Percentiles rank a stretch among this genome's conserved stretches.
phyloP scores from a whole-genome alignment of 768 basidiomycete genomes.

The Collybia mongolica region DNA sequence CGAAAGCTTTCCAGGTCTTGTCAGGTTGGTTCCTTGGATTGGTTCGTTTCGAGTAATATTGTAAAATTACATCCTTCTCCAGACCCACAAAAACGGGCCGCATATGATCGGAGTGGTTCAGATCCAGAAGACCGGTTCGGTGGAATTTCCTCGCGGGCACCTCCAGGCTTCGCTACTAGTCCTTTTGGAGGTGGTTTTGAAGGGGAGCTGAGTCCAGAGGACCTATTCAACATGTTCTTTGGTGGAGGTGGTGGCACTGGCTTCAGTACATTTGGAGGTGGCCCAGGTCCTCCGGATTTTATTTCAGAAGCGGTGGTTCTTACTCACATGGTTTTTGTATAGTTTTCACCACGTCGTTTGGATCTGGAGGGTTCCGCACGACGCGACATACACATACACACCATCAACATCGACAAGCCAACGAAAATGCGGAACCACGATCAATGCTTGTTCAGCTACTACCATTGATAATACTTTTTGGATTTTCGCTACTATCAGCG shows the following conservation, averaged over 20 bases:
- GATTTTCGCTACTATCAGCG: conserved; percentile 79
- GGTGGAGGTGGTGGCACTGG: conserved; percentile 66
- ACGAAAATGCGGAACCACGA: conserved; percentile 44
- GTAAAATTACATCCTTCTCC: conserved; percentile 3
- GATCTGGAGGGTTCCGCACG: conserved; percentile 78
- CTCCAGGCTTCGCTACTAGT: conserved; percentile 47
- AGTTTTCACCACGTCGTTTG: conserved; percentile 81
- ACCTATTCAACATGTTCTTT: conserved; percentile 99
- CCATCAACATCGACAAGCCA: conserved; percentile 31
- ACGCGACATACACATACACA: conserved; percentile 52
- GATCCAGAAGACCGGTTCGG: conserved; percentile 86
- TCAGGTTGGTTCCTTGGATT: conserved; percentile 49
- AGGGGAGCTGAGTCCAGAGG: conserved; percentile 91
- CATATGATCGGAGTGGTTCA: conserved; percentile 78
- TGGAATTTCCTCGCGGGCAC: conserved; percentile 59
- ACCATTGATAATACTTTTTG: conserved; percentile 81
- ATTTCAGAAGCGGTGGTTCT: not conserved
- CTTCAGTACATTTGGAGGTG: conserved; percentile 53
- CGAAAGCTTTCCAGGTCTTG: conserved; percentile 94
- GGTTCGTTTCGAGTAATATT: not conserved
- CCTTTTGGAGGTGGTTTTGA: conserved; percentile 62
- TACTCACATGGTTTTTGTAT: conserved; percentile 14
- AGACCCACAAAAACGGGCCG: conserved; percentile 89
- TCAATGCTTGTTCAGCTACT: conserved; percentile 75
- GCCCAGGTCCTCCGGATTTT: conserved; percentile 37